Base-by-base conservation (phyloP, 2,329 filamentous ascomycete genomes). In the Boeremia lycopersici region DNA sequence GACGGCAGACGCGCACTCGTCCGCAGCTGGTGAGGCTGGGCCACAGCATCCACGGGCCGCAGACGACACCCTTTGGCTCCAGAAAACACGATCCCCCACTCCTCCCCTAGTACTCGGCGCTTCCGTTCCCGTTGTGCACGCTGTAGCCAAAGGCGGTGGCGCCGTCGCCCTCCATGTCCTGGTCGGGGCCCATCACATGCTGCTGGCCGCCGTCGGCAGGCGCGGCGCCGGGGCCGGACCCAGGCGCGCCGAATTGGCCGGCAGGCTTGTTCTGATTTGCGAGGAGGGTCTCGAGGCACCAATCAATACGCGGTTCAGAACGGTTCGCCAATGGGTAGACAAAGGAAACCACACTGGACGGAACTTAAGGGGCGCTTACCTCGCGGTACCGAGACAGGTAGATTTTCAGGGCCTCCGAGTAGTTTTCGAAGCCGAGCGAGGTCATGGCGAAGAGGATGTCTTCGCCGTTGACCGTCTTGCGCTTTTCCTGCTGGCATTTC, bases 361-460 rank as follows among this genome's bases (percentile, higher is more conserved):
- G 50, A 49, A 63, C 51, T 62, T 60, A 69, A 69, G 63, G 63
- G 62, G 63, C 69, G 83, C 89, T 86, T 84, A 98, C 95, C 85
- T 99, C 95, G 76, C 95, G 89, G 77, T 98, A 99, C 74, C 97
- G 95, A 56, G 93, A 91, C 36, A 99, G 84, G 76, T 99, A 99
- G 65, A 99, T 97, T 79, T 99, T 99, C 54, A 99, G 82, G 1
- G 95, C 95, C 76, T 99, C 95, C 25, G 93, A 90, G 74, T 99
- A 99, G 79, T 99, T 99, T 78, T 99, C 95, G 76, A 99, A 99
- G 1, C 95, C 95, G 31, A 99, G 84, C 25, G 95, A 99, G 7
- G 93, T 98, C 95, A 99, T 99, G 57, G 95, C 95, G 74, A 98
- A 99, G 40, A 99, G 81, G 56, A 99, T 99, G 70, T 99, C 95